These are phyloP conservation scores for Panus rudis DNA, from an alignment of 768 basidiomycete species.

Conservation along the genomic window DNA sequence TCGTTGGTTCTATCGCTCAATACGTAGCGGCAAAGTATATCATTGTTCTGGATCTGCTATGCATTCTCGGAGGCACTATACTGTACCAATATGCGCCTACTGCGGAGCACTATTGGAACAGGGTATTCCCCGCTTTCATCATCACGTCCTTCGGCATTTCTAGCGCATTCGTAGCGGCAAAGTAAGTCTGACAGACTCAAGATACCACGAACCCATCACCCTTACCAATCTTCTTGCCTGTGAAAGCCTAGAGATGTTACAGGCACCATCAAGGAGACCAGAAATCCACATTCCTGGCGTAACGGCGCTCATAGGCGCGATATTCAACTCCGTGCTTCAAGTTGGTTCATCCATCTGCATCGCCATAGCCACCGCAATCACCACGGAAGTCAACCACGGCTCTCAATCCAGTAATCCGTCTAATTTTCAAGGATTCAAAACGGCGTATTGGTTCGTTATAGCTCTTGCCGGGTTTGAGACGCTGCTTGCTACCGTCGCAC, in stretches of 20 bases:
- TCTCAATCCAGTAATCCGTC: too few species aligned
- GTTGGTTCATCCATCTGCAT: not conserved
- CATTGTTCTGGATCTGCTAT: not conserved
- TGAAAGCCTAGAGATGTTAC: too few species aligned
- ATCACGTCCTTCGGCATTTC: not conserved
- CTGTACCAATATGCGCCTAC: not conserved
- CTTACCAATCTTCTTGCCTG: too few species aligned
- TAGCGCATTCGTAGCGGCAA: not conserved
- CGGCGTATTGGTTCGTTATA: too few species aligned
- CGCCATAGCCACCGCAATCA: not conserved
- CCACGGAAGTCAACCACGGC: constrained; percentile 25
- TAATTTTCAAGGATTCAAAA: too few species aligned
- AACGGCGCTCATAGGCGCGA: not conserved
- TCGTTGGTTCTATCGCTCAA: not conserved
- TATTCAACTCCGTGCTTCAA: not conserved
- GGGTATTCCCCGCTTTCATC: not conserved
- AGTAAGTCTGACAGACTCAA: too few species aligned
- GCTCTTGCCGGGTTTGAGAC: too few species aligned
- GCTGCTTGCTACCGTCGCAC: too few species aligned
- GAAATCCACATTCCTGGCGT: not conserved
- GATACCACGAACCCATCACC: too few species aligned
- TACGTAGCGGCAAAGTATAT: not conserved
- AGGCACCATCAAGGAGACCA: not conserved
- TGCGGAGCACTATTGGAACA: not conserved
- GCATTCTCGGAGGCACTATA: not conserved